A percentile compares a stretch with the other conserved stretches of the same genome.
Conservation (phyloP, 495 filamentous ascomycete genomes). For the Friedmanniomyces simplex region DNA sequence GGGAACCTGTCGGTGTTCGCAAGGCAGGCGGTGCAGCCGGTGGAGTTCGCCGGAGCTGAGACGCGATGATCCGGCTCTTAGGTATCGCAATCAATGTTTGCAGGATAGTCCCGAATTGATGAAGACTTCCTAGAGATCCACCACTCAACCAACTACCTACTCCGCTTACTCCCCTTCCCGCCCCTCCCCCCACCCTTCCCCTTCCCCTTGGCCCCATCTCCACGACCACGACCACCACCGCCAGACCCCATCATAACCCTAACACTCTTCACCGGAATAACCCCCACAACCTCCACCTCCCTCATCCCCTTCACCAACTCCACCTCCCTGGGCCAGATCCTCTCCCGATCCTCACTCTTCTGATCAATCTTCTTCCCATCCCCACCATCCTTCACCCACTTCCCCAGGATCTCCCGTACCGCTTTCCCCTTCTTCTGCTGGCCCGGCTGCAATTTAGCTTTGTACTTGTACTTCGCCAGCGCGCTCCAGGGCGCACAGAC, state of each 20-base stretch:
- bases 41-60: no score
- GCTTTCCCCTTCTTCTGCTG: constrained; percentile 89
- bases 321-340: constrained; percentile 69
- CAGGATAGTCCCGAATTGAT: no score
- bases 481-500: constrained; percentile 86
- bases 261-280: constrained; percentile 75
- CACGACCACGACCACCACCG: constrained; percentile 34
- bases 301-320: constrained; percentile 73
- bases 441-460: constrained; percentile 86
- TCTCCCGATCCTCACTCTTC: constrained; percentile 51
- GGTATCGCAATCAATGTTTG: no score
- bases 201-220: constrained; percentile 37
- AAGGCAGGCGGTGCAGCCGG: no score
- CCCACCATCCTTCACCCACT: constrained; percentile 51
- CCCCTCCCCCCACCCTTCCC: constrained; percentile 27
- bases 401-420: constrained; percentile 70
- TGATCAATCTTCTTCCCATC: constrained; percentile 46
- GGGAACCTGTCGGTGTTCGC: no score
- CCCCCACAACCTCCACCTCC: constrained; percentile 69
- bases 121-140: no score
- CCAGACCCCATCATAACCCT: constrained; percentile 52
- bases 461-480: constrained; percentile 70
- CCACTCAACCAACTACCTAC: no score
- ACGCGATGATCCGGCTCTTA: no score
- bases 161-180: constrained; percentile 29